These are phyloP conservation scores for Anthoceros angustus DNA, from an alignment of 225 moss, liverwort and hornwort species.

Conservation along the genomic window DNA sequence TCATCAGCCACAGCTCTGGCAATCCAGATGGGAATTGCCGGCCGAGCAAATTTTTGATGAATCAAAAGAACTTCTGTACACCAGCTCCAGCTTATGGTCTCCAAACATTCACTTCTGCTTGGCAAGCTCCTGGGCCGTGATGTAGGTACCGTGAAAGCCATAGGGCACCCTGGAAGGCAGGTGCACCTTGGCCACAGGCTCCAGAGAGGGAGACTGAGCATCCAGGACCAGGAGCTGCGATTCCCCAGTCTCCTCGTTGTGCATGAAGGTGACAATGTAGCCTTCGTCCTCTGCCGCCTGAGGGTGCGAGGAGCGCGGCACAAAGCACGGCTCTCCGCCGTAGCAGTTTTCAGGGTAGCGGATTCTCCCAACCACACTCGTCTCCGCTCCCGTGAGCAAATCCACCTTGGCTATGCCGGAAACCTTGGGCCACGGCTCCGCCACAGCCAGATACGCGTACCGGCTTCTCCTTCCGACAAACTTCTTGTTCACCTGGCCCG, in stretches of 20 bases:
- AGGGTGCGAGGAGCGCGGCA: slow-evolving; percentile 34
- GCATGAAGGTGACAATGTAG: slow-evolving; percentile 58
- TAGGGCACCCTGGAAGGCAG: slow-evolving; percentile 78
- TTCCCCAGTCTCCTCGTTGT: slow-evolving; percentile 38
- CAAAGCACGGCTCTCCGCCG: slow-evolving; percentile 81
- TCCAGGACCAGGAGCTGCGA: slow-evolving; percentile 76
- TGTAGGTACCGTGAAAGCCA: slow-evolving; percentile 76
- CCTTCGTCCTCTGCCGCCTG: slow-evolving; percentile 62
- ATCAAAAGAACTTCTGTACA: too few relatives aligned
- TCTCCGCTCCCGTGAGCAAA: slow-evolving; percentile 24
- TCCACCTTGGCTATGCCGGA: slow-evolving; percentile 86
- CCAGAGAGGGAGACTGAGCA: slow-evolving; percentile 44
- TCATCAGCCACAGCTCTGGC: not conserved
- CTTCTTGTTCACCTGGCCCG: slow-evolving; percentile 59
- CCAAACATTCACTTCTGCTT: slow-evolving; percentile 3
- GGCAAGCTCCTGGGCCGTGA: slow-evolving; percentile 27
- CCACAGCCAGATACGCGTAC: slow-evolving; percentile 59
- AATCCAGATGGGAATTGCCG: not conserved
- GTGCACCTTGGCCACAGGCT: slow-evolving; percentile 47
- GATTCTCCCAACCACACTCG: slow-evolving; percentile 25
- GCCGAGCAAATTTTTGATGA: not conserved
- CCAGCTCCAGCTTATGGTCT: too few relatives aligned
- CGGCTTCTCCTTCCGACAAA: slow-evolving; percentile 52
- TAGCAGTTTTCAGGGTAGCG: slow-evolving; percentile 37
- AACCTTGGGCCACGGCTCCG: slow-evolving; percentile 90